Base-by-base conservation (phyloP, 768 basidiomycete species). In the Rhodotorula paludigena region DNA sequence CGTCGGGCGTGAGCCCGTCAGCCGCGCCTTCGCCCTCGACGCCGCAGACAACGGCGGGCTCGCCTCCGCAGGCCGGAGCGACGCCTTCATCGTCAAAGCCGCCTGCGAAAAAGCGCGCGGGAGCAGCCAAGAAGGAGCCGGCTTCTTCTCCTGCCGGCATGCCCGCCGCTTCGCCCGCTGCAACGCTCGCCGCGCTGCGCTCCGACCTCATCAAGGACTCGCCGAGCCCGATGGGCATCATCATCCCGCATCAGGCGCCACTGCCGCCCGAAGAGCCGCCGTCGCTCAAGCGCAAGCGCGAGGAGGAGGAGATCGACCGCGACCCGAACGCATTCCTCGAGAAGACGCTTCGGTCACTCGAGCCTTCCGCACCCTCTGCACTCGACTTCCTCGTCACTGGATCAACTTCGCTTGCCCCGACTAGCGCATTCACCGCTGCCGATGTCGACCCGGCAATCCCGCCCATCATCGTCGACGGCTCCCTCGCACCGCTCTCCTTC, bases 281-380 rank as follows among this genome's bases (percentile, higher is more conserved):
- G 7, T 44, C 66, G 30, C 53, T 61, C 30, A 75, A 73, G 63
- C 54, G 72, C n/a, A 73, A 75, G 57, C 55, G 72, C 12, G 72
- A 75, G 39, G 60, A 67, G 36, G 74, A 75, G 30, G 72, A 75
- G 57, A 71, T 71, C 12, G 56, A 68, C 16, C 39, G 55, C 16
- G 72, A 75, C 45, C 72, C 74, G 38, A 60, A 66, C 38, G 66
- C 42, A 6, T 75, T 69, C 57, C 56, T 73, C 60, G 70, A 73
- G 54, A 54, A 55, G 48, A 58, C 65, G 54, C 51, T 73, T 28
- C 35, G 45, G 39, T 6, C 30, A 1, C 64, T 75, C 35, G 53
- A 45, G 25, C 41, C 28, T 20, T 32, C 42, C 11, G 52, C 15
- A 2, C 12, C 32, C 25, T 18, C 53, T 11, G 10, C 39, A 30